Evolutionary conservation across 345 rosid species (phyloP).

Genomic region (Aethionema arabicum): DNA sequence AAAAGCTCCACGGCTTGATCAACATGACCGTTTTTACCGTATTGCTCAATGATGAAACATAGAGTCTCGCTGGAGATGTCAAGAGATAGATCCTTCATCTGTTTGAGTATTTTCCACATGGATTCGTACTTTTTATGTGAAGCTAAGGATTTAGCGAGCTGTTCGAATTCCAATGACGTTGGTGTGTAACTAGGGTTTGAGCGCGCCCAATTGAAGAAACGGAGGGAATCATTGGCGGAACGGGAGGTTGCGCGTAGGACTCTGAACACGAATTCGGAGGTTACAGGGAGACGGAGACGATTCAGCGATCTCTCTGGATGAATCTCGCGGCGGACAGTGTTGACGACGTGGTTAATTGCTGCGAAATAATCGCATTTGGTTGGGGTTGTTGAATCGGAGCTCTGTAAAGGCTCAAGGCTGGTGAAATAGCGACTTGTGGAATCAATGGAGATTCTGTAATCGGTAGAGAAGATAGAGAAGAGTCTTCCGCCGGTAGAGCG

Average conservation of each 20-base stretch:
- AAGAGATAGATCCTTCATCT: constrained; percentile 53
- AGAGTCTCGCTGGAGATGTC: constrained; percentile 58
- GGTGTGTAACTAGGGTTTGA: constrained; percentile 54
- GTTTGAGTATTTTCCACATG: constrained; percentile 79
- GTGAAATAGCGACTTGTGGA: constrained; percentile 14
- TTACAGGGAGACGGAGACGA: constrained; percentile 49
- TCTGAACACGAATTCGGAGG: constrained; percentile 77
- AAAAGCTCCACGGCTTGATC: constrained; percentile 90
- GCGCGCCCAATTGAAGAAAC: constrained; percentile 89
- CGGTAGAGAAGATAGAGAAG: not conserved
- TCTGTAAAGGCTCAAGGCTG: constrained; percentile 23
- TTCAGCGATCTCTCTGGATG: constrained; percentile 80
- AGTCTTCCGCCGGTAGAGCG: constrained; percentile 22
- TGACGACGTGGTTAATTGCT: constrained; percentile 75
- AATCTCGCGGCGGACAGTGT: constrained; percentile 71
- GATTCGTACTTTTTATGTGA: constrained; percentile 59
- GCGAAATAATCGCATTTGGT: constrained; percentile 74
- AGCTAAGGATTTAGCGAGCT: constrained; percentile 66
- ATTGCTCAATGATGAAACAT: constrained; percentile 68
- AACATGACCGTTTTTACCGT: constrained; percentile 65
- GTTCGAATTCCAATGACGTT: constrained; percentile 66
- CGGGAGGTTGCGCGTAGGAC: constrained; percentile 76
- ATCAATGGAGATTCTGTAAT: not conserved
- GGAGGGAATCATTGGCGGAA: constrained; percentile 64
- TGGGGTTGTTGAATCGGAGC: constrained; percentile 25